A percentile compares a stretch with the other conserved stretches of the same genome.
Evolutionary conservation across 108 stramenopile species (phyloP).

Genomic region (Fistulifera pelliculosa): DNA sequence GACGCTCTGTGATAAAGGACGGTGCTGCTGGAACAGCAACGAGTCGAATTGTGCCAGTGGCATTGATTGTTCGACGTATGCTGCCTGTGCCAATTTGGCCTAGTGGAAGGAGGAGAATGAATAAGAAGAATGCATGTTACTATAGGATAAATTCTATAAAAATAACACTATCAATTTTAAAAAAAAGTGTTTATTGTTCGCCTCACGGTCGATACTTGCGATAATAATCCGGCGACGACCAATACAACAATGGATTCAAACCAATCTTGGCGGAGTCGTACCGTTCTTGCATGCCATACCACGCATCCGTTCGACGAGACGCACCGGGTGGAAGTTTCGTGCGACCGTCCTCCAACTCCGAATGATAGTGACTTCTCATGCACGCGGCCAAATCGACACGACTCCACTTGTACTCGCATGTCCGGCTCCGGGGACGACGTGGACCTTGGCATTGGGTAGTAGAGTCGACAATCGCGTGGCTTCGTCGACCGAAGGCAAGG

Average conservation of each 20-base stretch:
- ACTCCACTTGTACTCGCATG: constrained; percentile 83
- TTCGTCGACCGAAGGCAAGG: constrained; percentile 69
- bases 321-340: constrained; percentile 36
- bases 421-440: constrained; percentile 70
- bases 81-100: too few species aligned
- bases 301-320: constrained; percentile 14
- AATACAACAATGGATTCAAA: constrained; percentile 61
- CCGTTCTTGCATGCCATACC: constrained; percentile 63
- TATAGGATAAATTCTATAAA: too few species aligned
- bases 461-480: constrained; percentile 42
- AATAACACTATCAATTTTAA: too few species aligned
- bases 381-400: constrained; percentile 55
- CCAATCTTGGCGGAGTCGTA: constrained; percentile 66
- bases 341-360: constrained; percentile 20
- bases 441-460: constrained; percentile 31
- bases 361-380: constrained; percentile 43
- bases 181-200: too few species aligned
- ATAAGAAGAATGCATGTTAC: too few species aligned
- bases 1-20: too few species aligned
- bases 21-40: too few species aligned
- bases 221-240: constrained; percentile 14
- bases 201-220: too few species aligned
- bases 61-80: too few species aligned
- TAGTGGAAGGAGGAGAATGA: too few species aligned
- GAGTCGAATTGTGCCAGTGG: too few species aligned